Evolutionary conservation across 2,329 filamentous ascomycete genomes (phyloP).

Genomic region (Corniculantispora saksenae): DNA sequence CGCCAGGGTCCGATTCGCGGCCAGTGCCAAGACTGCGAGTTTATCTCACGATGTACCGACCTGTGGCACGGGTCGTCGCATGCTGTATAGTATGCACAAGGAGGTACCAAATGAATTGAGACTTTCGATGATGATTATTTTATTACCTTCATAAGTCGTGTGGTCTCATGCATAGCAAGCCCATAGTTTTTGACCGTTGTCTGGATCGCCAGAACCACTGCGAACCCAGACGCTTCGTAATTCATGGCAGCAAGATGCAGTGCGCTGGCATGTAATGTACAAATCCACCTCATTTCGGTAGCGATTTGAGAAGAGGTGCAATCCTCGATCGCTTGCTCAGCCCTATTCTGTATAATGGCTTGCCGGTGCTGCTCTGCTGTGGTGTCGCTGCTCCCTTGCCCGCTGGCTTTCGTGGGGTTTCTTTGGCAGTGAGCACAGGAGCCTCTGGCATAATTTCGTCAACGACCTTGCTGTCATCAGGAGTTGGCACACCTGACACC

Average conservation of each 20-base stretch:
- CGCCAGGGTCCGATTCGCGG: not conserved
- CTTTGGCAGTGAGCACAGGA: not conserved
- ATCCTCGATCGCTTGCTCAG: conserved; percentile 53
- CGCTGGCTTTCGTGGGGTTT: conserved; percentile 1
- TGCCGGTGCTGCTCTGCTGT: conserved; percentile 26
- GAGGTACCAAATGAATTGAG: too few species aligned
- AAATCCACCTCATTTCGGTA: conserved; percentile 49
- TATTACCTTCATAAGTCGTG: not conserved
- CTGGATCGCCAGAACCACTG: too few species aligned
- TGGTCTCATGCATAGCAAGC: not conserved
- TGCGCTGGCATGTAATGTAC: too few species aligned
- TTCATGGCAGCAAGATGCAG: too few species aligned
- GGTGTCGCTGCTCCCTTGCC: not conserved
- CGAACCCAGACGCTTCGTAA: too few species aligned
- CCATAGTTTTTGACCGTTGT: too few species aligned
- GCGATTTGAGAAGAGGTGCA: conserved; percentile 51
- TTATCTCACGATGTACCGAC: too few species aligned
- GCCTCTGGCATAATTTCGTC: not conserved
- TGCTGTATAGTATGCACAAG: too few species aligned
- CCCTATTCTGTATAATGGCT: conserved; percentile 51
- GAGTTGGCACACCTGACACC: not conserved
- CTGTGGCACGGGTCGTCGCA: too few species aligned
- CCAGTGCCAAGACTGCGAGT: too few species aligned
- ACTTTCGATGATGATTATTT: not conserved
- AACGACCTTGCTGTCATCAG: not conserved